Evolutionary conservation across 2,329 filamentous ascomycete species (phyloP).

Genomic region (Claviceps monticola): DNA sequence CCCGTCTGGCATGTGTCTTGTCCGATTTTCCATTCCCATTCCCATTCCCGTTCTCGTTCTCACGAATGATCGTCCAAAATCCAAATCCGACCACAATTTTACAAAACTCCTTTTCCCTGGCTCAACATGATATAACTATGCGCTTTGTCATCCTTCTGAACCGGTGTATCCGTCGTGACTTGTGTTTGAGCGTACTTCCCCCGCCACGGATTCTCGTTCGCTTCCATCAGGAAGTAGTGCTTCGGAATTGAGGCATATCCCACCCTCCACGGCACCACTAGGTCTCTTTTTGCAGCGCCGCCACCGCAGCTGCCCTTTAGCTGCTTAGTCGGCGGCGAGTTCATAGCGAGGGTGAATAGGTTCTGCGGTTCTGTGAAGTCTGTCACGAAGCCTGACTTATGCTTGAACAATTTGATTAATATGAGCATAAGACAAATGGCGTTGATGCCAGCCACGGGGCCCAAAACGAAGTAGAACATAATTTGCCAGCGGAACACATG

Average conservation of each 20-base stretch:
- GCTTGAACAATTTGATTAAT: conserved; percentile 17
- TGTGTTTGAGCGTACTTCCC: conserved; percentile 11
- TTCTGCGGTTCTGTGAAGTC: conserved; percentile 71
- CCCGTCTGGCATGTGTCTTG: too few species aligned
- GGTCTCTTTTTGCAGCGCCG: conserved; percentile 20
- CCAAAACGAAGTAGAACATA: conserved; percentile 53
- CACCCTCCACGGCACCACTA: conserved; percentile 29
- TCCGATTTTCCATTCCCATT: not conserved
- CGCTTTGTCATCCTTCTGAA: conserved; percentile 2
- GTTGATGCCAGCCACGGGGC: conserved; percentile 53
- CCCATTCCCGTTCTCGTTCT: not conserved
- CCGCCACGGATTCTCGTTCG: conserved; percentile 13
- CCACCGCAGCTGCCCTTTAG: conserved; percentile 26
- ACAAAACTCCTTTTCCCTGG: conserved; percentile 14
- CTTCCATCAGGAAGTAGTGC: conserved; percentile 31
- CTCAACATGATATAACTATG: conserved; percentile 17
- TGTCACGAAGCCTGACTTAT: conserved; percentile 46
- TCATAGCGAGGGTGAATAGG: conserved; percentile 57
- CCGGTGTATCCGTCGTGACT: conserved; percentile 15
- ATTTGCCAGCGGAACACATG: conserved; percentile 46
- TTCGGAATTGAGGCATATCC: conserved; percentile 23
- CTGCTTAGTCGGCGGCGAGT: conserved; percentile 29
- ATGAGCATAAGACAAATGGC: conserved; percentile 50
- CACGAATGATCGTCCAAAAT: not conserved
- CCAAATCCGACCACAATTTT: not conserved